Evolutionary conservation across 2,329 filamentous ascomycete species (phyloP).

Genomic region (Nothopassalora personata): DNA sequence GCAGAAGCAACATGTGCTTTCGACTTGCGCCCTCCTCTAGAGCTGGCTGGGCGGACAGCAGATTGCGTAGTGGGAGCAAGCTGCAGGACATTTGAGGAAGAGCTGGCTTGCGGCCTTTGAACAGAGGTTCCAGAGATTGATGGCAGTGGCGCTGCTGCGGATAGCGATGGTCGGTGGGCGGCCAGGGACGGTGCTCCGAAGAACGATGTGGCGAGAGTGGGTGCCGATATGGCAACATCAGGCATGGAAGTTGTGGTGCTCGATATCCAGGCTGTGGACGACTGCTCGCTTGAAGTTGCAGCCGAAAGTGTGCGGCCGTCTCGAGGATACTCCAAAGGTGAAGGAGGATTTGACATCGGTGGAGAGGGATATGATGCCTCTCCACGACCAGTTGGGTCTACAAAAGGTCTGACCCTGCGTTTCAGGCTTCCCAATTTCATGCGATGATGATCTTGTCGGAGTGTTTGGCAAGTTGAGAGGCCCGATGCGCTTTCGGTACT

Average conservation of each 20-base stretch:
- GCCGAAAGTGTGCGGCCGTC: constrained; percentile 7
- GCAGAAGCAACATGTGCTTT: constrained; percentile 74
- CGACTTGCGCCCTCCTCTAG: constrained; percentile 25
- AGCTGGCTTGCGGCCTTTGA: background rate
- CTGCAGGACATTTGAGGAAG: background rate
- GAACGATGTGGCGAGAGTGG: constrained; percentile 9
- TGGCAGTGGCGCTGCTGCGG: background rate
- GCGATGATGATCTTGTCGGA: constrained; percentile 7
- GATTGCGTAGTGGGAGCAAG: constrained; percentile 1
- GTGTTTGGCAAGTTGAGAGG: constrained; percentile 8
- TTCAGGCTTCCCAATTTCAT: constrained; percentile 12
- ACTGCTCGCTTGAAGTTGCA: constrained; percentile 5
- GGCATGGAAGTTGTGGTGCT: constrained; percentile 13
- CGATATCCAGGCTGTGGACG: background rate
- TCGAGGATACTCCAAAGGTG: constrained; percentile 30
- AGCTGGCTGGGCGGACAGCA: constrained; percentile 8
- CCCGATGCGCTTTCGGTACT: constrained; percentile 10
- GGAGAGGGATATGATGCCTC: constrained; percentile 41
- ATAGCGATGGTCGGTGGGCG: background rate
- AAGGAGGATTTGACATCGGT: constrained; percentile 49
- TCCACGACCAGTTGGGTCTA: constrained; percentile 4
- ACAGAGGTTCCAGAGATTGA: background rate
- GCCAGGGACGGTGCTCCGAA: constrained; percentile 4
- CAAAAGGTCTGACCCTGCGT: constrained; percentile 14
- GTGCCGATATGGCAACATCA: constrained; percentile 12